phyloP scores from a whole-genome alignment of 768 basidiomycete genomes.

The Erythrobasidium yunnanense region DNA sequence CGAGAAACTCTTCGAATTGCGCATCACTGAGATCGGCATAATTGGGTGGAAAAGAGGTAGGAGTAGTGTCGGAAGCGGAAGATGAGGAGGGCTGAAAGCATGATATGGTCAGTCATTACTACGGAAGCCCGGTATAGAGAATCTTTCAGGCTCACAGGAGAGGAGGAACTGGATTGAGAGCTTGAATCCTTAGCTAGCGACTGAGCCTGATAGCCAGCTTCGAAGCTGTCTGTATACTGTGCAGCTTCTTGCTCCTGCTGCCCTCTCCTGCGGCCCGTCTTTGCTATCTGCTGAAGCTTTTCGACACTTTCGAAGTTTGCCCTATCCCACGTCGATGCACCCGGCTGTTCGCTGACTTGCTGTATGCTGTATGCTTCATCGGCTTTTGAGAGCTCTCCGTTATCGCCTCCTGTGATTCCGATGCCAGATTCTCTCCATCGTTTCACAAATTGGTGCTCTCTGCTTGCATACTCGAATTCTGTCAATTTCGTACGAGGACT shows the following conservation, averaged over 20 bases:
- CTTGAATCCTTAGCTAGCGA: too few species aligned
- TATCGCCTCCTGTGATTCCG: not conserved
- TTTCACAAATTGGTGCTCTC: not conserved
- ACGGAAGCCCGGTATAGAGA: not conserved
- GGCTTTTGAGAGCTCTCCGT: not conserved
- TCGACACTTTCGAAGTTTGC: slow-evolving; percentile 7
- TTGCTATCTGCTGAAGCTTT: slow-evolving; percentile 9
- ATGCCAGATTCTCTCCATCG: slow-evolving; percentile 2
- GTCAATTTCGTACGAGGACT: slow-evolving; percentile 15
- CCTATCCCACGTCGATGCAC: slow-evolving; percentile 13
- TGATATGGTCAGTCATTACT: too few species aligned
- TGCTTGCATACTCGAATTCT: slow-evolving; percentile 14
- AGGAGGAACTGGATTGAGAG: not conserved
- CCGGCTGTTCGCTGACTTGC: not conserved
- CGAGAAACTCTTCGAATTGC: not conserved
- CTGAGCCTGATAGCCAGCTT: not conserved
- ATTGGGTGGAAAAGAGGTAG: not conserved
- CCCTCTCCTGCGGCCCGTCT: not conserved
- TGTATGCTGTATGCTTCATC: not conserved
- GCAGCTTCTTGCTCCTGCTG: not conserved
- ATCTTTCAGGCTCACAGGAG: not conserved
- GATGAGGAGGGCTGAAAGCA: too few species aligned
- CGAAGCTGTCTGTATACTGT: not conserved
- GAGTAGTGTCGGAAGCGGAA: not conserved
- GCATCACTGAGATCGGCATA: not conserved